These are phyloP conservation scores for Coriolopsis trogii DNA, from an alignment of 1,284 basidiomycete species.

Conservation along the genomic window DNA sequence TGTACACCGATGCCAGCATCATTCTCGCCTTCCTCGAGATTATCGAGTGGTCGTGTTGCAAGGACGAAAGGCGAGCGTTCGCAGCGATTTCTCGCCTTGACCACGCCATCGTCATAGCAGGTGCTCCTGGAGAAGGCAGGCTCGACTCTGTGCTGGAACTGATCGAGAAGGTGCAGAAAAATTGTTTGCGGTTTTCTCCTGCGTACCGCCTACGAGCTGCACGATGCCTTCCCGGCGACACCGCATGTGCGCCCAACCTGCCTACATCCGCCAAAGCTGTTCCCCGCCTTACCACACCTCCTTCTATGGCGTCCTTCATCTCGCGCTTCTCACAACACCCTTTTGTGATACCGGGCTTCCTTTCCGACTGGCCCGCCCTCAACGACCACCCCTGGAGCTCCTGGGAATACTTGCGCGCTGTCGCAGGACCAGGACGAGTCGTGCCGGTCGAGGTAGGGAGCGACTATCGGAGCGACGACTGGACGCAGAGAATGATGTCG, in stretches of 20 bases:
- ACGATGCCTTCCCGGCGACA: background rate
- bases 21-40: constrained; percentile 50
- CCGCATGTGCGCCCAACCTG: background rate
- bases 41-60: constrained; percentile 27
- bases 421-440: constrained; percentile 77
- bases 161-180: constrained; percentile 51
- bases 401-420: constrained; percentile 63
- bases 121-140: constrained; percentile 67
- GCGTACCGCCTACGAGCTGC: background rate
- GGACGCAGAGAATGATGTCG: constrained; percentile 81
- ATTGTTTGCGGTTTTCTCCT: constrained; percentile 9
- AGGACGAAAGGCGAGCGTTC: constrained; percentile 30
- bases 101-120: constrained; percentile 82
- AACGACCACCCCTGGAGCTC: constrained; percentile 71
- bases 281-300: constrained; percentile 43
- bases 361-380: constrained; percentile 72
- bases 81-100: constrained; percentile 68
- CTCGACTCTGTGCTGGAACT: constrained; percentile 62
- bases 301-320: constrained; percentile 58
- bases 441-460: constrained; percentile 91
- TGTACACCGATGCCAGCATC: constrained; percentile 70
- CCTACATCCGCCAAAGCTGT: constrained; percentile 32
- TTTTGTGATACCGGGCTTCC: constrained; percentile 74
- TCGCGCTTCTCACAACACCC: constrained; percentile 48
- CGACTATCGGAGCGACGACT: constrained; percentile 81